These are phyloP conservation scores for Raddia guianensis DNA, from an alignment of 176 grass and related monocot genomes.

Conservation along the genomic window DNA sequence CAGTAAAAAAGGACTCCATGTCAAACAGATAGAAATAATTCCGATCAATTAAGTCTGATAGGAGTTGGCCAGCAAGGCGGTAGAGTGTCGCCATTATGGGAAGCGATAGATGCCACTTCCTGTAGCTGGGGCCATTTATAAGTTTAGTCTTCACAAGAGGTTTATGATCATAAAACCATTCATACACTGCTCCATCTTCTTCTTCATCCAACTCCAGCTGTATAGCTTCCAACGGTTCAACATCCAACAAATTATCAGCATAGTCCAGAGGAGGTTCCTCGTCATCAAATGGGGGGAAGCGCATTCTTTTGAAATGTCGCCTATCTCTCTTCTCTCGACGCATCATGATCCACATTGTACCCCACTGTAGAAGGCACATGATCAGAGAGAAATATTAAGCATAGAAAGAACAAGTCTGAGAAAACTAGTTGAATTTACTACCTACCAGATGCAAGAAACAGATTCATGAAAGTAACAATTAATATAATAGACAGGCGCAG, in stretches of 20 bases:
- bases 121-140: slow-evolving; percentile 98
- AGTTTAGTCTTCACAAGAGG: slow-evolving; percentile 94
- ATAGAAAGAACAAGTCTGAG: neutral
- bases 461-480: neutral
- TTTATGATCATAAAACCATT: slow-evolving; percentile 98
- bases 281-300: slow-evolving; percentile 98
- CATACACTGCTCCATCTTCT: slow-evolving; percentile 94
- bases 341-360: slow-evolving; percentile 99
- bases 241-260: slow-evolving; percentile 96
- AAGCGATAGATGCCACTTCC: slow-evolving; percentile 91
- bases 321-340: slow-evolving; percentile 93
- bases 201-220: slow-evolving; percentile 86
- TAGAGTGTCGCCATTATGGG: slow-evolving; percentile 98
- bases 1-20: slow-evolving; percentile 98
- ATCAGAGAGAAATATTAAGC: slow-evolving; percentile 11
- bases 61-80: slow-evolving; percentile 87
- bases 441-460: neutral
- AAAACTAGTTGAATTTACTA: neutral
- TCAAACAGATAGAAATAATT: slow-evolving; percentile 98
- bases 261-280: slow-evolving; percentile 97
- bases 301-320: slow-evolving; percentile 96
- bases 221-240: slow-evolving; percentile 95
- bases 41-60: slow-evolving; percentile 87
- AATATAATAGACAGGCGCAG: neutral
- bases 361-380: slow-evolving; percentile 67